A percentile compares a stretch with the other conserved stretches of the same genome.
Conservation (phyloP, 441 rosid species). For the Geranium incanum region DNA sequence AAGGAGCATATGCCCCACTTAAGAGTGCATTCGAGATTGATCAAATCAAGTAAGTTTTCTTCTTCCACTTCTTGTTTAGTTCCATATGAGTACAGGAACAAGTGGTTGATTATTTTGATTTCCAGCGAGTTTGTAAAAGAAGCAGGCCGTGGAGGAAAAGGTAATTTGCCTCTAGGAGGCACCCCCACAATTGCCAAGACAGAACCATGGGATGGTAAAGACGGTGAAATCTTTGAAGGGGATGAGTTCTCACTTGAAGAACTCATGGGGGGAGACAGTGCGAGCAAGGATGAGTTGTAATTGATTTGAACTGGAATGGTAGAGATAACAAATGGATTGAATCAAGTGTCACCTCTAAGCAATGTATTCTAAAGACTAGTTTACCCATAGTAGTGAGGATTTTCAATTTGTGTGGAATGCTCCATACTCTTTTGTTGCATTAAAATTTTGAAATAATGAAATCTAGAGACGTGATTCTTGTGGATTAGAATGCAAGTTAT, state of each 20-base stretch:
- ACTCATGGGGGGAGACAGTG: constrained; percentile 65
- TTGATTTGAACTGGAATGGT: not conserved
- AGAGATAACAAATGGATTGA: not conserved
- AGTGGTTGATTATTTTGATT: not conserved
- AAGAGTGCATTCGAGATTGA: constrained; percentile 89
- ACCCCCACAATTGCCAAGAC: constrained; percentile 45
- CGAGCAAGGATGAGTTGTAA: constrained; percentile 47
- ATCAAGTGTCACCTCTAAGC: not conserved
- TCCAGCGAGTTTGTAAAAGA: constrained; percentile 85
- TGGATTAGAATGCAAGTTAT: too few species aligned
- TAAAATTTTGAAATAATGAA: too few species aligned
- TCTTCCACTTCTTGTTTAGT: not conserved
- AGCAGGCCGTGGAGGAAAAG: constrained; percentile 89
- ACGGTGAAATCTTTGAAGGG: constrained; percentile 74
- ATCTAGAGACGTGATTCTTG: too few species aligned
- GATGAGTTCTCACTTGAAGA: constrained; percentile 96
- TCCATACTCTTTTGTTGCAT: too few species aligned
- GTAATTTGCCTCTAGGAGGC: constrained; percentile 66
- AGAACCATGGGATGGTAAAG: constrained; percentile 94
- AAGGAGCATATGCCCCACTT: constrained; percentile 89
- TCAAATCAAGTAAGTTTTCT: constrained; percentile 56
- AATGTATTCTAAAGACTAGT: not conserved
- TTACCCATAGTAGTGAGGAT: not conserved
- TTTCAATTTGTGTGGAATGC: too few species aligned
- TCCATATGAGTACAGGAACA: constrained; percentile 7